Conservation (phyloP, 352 stramenopile genomes). For the Phytophthora podocarpi region DNA sequence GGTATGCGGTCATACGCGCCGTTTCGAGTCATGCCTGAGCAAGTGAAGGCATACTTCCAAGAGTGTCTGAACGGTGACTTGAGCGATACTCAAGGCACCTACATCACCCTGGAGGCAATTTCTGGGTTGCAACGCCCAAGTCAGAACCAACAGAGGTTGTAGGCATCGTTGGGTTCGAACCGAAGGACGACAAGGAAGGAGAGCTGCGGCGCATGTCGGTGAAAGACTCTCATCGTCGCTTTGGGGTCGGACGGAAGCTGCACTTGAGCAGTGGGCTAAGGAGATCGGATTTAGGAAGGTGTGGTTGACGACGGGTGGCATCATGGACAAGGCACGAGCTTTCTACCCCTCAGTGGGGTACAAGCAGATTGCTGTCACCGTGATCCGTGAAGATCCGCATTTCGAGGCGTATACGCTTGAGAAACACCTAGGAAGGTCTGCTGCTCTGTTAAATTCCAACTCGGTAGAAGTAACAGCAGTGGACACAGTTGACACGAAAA, state of each 20-base stretch:
- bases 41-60: constrained; percentile 27
- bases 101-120: constrained; percentile 49
- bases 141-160: constrained; percentile 22
- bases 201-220: constrained; percentile 54
- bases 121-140: constrained; percentile 45
- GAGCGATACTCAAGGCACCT: constrained; percentile 40
- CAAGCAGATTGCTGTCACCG: constrained; percentile 14
- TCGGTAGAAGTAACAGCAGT: too few relatives aligned
- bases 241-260: constrained; percentile 35
- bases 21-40: constrained; percentile 13
- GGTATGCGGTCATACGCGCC: constrained; percentile 35
- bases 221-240: constrained; percentile 35
- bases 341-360: constrained; percentile 45
- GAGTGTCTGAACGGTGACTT: constrained; percentile 38
- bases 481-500: background rate
- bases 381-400: constrained; percentile 26
- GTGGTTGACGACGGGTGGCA: constrained; percentile 38
- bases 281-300: constrained; percentile 27
- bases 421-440: constrained; percentile 17
- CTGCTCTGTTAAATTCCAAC: too few relatives aligned
- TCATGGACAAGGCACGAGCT: constrained; percentile 29
- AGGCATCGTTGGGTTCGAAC: constrained; percentile 38
- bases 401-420: constrained; percentile 37
- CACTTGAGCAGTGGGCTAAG: constrained; percentile 47
- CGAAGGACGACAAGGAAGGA: constrained; percentile 28